Conservation (phyloP, 2,329 filamentous ascomycete genomes). For the Diaporthe eres region DNA sequence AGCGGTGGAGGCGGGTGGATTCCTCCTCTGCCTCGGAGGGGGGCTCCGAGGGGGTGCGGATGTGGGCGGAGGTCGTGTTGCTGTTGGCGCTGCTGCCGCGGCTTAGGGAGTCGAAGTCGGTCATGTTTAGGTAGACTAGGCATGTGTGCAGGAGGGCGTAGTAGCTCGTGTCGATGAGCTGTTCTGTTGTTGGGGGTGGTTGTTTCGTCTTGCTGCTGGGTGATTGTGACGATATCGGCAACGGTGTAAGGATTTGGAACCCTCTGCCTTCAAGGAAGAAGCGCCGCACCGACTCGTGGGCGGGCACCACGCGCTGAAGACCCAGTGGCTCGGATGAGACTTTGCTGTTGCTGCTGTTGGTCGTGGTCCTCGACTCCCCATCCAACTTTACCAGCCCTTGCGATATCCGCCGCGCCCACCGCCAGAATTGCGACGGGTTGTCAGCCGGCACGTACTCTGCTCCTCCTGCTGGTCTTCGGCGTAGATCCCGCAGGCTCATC, state of each 20-base stretch:
- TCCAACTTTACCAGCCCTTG: constrained; percentile 37
- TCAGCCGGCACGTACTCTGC: constrained; percentile 24
- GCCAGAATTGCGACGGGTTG: constrained; percentile 36
- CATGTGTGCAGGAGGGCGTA: constrained; percentile 50
- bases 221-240: neutral
- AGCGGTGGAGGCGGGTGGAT: constrained; percentile 34
- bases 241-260: constrained; percentile 47
- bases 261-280: constrained; percentile 53
- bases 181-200: constrained; percentile 34
- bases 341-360: constrained; percentile 8
- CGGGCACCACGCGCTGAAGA: constrained; percentile 49
- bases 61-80: neutral
- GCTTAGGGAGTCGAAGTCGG: constrained; percentile 51
- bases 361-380: neutral
- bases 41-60: neutral
- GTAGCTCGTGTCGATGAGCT: constrained; percentile 49
- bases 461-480: neutral
- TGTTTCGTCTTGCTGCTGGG: neutral
- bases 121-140: constrained; percentile 52
- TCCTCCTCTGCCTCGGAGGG: neutral
- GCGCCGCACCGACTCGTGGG: constrained; percentile 50
- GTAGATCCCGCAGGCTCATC: constrained; percentile 47
- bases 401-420: constrained; percentile 30
- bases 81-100: constrained; percentile 32
- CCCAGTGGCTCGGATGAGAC: constrained; percentile 45